phyloP scores from a whole-genome alignment of 2,329 filamentous ascomycete species.

The Stachybotrys chartarum region DNA sequence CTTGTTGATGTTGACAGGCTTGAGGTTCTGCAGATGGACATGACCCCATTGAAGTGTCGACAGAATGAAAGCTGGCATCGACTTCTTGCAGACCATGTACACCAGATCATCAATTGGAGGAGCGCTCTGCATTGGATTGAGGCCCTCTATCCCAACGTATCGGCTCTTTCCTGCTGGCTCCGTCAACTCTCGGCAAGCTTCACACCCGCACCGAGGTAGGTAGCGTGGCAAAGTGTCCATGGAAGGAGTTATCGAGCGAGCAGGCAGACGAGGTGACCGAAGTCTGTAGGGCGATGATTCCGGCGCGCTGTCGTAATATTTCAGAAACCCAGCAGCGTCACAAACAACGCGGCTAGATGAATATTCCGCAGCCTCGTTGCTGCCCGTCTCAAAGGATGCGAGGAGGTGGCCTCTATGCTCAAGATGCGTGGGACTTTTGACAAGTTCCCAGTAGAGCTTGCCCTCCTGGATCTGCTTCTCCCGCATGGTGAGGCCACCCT shows the following conservation, averaged over 20 bases:
- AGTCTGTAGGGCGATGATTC: constrained; percentile 3
- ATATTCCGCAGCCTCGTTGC: constrained; percentile 24
- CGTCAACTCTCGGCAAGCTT: constrained; percentile 20
- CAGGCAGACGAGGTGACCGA: constrained; percentile 3
- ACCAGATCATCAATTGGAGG: constrained; percentile 35
- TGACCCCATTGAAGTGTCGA: constrained; percentile 37
- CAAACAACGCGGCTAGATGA: constrained; percentile 35
- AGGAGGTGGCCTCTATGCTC: constrained; percentile 36
- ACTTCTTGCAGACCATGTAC: constrained; percentile 33
- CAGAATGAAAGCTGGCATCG: constrained; percentile 40
- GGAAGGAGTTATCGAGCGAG: constrained; percentile 3
- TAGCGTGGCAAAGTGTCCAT: constrained; percentile 33
- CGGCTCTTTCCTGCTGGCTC: constrained; percentile 15
- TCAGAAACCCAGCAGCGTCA: constrained; percentile 33
- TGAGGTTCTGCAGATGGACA: constrained; percentile 30
- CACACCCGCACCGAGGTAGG: constrained; percentile 33
- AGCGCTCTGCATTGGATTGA: constrained; percentile 25
- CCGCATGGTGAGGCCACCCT: constrained; percentile 22
- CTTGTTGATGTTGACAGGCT: constrained; percentile 32
- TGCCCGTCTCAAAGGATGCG: constrained; percentile 13
- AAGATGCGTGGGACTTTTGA: constrained; percentile 37
- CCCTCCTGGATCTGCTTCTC: constrained; percentile 33
- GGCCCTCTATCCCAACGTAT: constrained; percentile 32
- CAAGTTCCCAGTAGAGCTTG: constrained; percentile 38
- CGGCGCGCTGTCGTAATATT: constrained; percentile 18